Conservation (phyloP, 2,329 filamentous ascomycete species). For the Clarireedia paspali region DNA sequence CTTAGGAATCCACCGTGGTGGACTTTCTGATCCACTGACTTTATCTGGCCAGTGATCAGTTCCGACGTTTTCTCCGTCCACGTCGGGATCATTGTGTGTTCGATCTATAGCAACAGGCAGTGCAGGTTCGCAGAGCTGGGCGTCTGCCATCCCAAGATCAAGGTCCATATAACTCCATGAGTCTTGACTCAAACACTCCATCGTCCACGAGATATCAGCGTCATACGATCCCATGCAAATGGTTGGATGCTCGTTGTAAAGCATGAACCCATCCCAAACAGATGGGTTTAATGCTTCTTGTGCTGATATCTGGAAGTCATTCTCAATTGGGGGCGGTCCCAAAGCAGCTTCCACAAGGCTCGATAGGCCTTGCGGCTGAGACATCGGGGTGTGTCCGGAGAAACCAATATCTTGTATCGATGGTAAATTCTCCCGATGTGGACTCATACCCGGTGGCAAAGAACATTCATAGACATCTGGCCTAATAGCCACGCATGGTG, state of each 20-base stretch:
- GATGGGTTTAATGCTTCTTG: constrained; percentile 17
- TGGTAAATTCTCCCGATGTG: background rate
- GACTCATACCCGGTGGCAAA: background rate
- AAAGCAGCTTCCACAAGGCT: constrained; percentile 26
- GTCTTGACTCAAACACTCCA: constrained; percentile 15
- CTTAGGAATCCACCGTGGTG: constrained; percentile 10
- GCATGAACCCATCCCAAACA: constrained; percentile 25
- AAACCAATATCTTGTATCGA: constrained; percentile 2
- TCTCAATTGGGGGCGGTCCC: constrained; percentile 13
- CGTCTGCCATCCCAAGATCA: background rate
- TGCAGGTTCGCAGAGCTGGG: background rate
- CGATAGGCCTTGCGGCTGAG: constrained; percentile 19
- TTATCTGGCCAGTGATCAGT: constrained; percentile 25
- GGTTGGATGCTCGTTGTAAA: constrained; percentile 17
- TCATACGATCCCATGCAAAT: constrained; percentile 26
- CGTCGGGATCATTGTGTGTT: constrained; percentile 14
- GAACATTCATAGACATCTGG: background rate
- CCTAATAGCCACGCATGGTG: background rate
- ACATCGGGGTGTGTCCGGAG: constrained; percentile 5
- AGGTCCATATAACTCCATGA: constrained; percentile 6
- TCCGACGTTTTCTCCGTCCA: constrained; percentile 22
- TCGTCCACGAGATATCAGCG: constrained; percentile 26
- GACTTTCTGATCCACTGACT: constrained; percentile 10
- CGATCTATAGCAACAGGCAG: background rate
- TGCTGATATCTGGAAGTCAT: constrained; percentile 10